Percentiles rank a stretch among this genome's conserved stretches.
phyloP scores from a whole-genome alignment of 805 yeast species.

The Grigorovia yakushimaensis region DNA sequence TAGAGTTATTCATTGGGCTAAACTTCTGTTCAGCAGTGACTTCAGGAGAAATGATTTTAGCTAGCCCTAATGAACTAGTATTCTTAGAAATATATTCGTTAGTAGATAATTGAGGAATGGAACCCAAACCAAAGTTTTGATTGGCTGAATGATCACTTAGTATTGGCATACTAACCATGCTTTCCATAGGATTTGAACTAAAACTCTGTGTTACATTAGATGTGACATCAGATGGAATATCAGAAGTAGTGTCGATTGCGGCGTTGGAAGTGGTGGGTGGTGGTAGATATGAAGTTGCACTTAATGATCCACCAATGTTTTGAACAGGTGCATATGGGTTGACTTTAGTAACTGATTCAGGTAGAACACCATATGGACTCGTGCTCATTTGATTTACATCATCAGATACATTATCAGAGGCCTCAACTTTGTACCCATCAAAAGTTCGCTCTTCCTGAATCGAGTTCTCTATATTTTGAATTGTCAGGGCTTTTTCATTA shows the following conservation, averaged over 20 bases:
- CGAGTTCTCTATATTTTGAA: not conserved
- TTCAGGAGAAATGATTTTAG: not conserved
- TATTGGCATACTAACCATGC: not conserved
- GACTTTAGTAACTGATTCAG: not conserved
- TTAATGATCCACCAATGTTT: not conserved
- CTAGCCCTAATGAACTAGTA: not conserved
- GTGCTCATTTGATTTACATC: too few species aligned
- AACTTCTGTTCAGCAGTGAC: not conserved
- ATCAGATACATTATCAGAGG: too few species aligned
- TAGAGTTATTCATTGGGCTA: not conserved
- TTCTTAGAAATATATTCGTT: too few species aligned
- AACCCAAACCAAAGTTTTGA: not conserved
- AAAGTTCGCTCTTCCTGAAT: too few species aligned
- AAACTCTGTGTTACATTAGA: not conserved
- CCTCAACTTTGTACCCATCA: too few species aligned
- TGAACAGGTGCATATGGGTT: constrained; percentile 6
- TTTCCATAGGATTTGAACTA: not conserved
- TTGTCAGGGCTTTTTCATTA: not conserved
- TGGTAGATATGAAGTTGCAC: constrained; percentile 4
- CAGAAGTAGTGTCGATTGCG: too few species aligned
- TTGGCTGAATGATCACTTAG: not conserved
- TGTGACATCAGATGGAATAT: not conserved
- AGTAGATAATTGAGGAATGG: not conserved
- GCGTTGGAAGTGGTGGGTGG: too few species aligned
- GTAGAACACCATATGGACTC: too few species aligned